Conservation (phyloP, 371 early-diverging fungal species). For the Coemansia sp. region DNA sequence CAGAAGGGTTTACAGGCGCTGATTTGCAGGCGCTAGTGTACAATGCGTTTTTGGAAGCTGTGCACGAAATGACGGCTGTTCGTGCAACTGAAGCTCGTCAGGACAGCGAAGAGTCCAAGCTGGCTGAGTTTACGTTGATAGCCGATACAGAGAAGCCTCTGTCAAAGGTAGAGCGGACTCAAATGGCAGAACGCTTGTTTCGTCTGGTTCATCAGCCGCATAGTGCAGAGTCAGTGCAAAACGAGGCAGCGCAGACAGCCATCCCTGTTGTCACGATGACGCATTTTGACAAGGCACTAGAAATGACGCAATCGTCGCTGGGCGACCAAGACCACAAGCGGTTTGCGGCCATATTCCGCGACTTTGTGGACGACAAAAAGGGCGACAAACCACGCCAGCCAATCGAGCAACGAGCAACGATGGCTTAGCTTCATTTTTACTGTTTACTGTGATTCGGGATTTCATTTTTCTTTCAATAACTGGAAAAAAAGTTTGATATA, state of each 20-base stretch:
- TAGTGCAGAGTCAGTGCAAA: neutral
- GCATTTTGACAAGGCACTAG: conserved; percentile 32
- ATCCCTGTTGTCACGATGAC: conserved; percentile 18
- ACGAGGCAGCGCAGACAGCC: neutral
- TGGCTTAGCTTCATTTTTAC: conserved; percentile 22
- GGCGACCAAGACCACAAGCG: conserved; percentile 20
- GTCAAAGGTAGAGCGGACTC: conserved; percentile 18
- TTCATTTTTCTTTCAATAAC: neutral
- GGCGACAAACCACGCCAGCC: conserved; percentile 14
- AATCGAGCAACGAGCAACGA: conserved; percentile 46
- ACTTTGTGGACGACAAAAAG: conserved; percentile 50
- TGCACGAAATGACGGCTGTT: conserved; percentile 60
- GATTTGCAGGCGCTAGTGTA: conserved; percentile 93
- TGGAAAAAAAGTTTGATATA: neutral
- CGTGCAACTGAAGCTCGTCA: neutral
- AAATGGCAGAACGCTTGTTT: conserved; percentile 31
- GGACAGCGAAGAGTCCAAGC: neutral
- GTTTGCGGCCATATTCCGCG: conserved; percentile 37
- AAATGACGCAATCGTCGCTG: conserved; percentile 34
- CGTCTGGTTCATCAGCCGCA: neutral
- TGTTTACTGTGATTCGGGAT: neutral
- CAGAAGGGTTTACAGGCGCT: conserved; percentile 85
- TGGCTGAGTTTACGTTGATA: conserved; percentile 24
- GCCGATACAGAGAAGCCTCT: neutral
- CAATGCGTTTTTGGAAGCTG: conserved; percentile 87